Base-by-base conservation (phyloP, 345 rosid species). In the Lumnitzera racemosa region DNA sequence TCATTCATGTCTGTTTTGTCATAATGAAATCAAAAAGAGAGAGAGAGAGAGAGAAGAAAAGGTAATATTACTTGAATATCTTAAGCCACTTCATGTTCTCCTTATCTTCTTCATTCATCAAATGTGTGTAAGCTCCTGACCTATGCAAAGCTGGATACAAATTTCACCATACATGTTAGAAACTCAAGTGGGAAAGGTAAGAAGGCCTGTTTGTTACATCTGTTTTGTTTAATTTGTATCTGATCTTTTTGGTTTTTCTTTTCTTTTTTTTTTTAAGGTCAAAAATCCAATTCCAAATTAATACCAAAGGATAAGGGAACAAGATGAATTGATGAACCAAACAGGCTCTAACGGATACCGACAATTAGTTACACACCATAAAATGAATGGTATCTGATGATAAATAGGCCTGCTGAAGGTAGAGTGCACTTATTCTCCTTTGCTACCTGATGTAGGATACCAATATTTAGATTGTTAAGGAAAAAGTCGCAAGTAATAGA, bases 321-420 rank as follows among this genome's bases (percentile, higher is more conserved):
- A 20, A 20, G 20, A 20, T 20, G 20, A 20, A 20, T 20, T 20
- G 20, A 11, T 2, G 31, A 27, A 24, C 14, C 23, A 12, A 17
- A 57, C 15, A 20, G 20, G 20, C 20, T 20, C 20, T 20, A 20
- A 20, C 20, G 20, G 20, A 20, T 20, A 20, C 20, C 1, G 17
- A 57, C 53, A 49, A 27, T 2, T 27, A 27, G 3, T 27, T 25
- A 57, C 56, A 49, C 73, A 84, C 85, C 73, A 11, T 80, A 82
- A 65, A 85, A 85, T 8, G 90, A 85, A 55, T 85, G 90, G 76
- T 78, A 85, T 72, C 90, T 68, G 61, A 80, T 74, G 36, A 85
- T 80, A 72, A 82, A 85, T 46, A 80, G 78, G 14, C 78, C 79
- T 0, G 90, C 82, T 15, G 85, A 63, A 68, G 88, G 88, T 48